phyloP scores from a whole-genome alignment of 129 eudicot species.

The Saussurea involucrata region DNA sequence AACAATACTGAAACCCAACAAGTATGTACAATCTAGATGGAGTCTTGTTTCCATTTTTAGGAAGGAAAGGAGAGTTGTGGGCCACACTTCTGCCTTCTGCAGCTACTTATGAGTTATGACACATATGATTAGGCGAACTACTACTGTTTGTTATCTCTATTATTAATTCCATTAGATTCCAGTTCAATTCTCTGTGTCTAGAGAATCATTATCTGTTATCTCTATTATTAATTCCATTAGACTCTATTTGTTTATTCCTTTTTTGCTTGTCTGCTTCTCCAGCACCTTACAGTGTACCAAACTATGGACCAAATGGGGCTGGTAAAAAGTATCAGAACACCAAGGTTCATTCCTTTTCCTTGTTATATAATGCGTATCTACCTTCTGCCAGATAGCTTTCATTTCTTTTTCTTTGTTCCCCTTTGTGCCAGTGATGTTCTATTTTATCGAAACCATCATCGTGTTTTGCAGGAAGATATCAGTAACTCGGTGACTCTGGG shows the following conservation, averaged over 20 bases:
- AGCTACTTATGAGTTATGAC: not conserved
- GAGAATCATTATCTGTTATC: not conserved
- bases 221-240: not conserved
- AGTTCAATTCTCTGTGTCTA: not conserved
- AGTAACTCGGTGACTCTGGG: constrained; percentile 76
- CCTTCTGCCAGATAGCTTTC: not conserved
- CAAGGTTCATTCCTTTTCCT: constrained; percentile 20
- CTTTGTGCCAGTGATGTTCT: not conserved
- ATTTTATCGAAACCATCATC: not conserved
- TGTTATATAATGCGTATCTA: not conserved
- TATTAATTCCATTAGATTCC: not conserved
- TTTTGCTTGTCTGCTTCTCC: constrained; percentile 24
- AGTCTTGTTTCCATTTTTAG: not conserved
- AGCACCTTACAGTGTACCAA: constrained; percentile 47
- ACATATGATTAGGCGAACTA: not conserved
- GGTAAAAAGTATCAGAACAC: constrained; percentile 57
- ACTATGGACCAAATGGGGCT: constrained; percentile 62
- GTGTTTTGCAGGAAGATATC: constrained; percentile 65
- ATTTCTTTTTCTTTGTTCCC: not conserved
- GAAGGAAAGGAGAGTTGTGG: not conserved
- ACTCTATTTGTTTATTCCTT: constrained; percentile 9
- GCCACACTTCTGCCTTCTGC: not conserved
- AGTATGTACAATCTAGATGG: not conserved
- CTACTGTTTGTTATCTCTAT: not conserved
- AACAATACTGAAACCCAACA: not conserved